Evolutionary conservation across 805 yeast genomes (phyloP).

Genomic region (Vanderwaltozyma tropicalis): DNA sequence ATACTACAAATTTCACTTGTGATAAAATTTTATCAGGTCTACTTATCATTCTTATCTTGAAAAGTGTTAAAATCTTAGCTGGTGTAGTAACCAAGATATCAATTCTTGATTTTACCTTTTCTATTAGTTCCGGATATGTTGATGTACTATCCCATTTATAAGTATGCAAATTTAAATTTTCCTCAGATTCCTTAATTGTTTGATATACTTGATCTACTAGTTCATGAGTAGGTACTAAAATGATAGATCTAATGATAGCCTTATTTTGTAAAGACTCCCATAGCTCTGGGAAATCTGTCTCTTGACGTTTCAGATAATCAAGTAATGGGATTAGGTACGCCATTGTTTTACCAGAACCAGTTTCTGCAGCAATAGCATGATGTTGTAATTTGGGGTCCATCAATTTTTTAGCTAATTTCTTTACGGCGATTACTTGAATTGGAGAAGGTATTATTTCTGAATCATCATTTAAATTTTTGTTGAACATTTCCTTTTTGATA

Average conservation of each 20-base stretch:
- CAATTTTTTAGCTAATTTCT: slow-evolving; percentile 23
- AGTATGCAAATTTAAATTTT: slow-evolving; percentile 33
- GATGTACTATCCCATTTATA: slow-evolving; percentile 57
- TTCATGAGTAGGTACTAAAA: slow-evolving; percentile 86
- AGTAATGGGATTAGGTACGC: slow-evolving; percentile 74
- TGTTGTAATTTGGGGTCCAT: slow-evolving; percentile 39
- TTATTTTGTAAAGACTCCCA: slow-evolving; percentile 29
- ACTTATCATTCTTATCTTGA: slow-evolving; percentile 27
- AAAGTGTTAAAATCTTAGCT: slow-evolving; percentile 43
- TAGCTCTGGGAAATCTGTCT: slow-evolving; percentile 29
- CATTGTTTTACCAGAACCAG: slow-evolving; percentile 95
- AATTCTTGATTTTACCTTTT: slow-evolving; percentile 40
- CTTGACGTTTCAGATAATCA: slow-evolving; percentile 54
- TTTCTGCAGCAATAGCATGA: slow-evolving; percentile 85
- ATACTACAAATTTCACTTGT: slow-evolving; percentile 51
- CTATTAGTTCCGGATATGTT: slow-evolving; percentile 42
- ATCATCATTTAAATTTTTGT: slow-evolving; percentile 13
- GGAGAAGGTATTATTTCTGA: slow-evolving; percentile 48
- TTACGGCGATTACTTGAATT: slow-evolving; percentile 69
- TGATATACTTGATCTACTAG: slow-evolving; percentile 68
- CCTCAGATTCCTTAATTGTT: slow-evolving; percentile 28
- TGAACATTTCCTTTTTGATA: slow-evolving; percentile 37
- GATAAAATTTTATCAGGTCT: slow-evolving; percentile 33
- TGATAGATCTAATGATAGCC: slow-evolving; percentile 52
- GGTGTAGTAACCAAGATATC: slow-evolving; percentile 87